Base-by-base conservation (phyloP, 169 alveolate genomes). In the Pseudocohnilembus persalinus region DNA sequence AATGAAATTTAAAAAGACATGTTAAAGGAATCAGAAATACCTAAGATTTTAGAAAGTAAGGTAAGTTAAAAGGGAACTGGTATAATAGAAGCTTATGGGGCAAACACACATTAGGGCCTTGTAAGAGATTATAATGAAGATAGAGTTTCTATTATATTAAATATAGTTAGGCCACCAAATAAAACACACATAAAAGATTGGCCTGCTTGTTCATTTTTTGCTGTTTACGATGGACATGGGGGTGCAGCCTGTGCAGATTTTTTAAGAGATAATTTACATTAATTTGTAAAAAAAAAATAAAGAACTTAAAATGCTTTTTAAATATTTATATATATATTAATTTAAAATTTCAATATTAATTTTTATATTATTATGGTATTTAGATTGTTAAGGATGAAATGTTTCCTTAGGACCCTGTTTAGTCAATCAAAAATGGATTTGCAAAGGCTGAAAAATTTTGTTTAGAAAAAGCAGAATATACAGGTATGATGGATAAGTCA, bases 151-250 rank as follows among this genome's bases (percentile, higher is more conserved):
- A 90, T 93, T 26, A 88, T 90, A 35, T 81, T 90, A 30, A 93
- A 91, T 84, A 84, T 93, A 68, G 88, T 76, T 72, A 93, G 88
- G 76, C 96, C 94, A n/a, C 73, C 81, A 63, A 76, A 81, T 84
- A 83, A 89, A 79, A 72, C 35, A 49, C 73, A 88, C 28, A 74
- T 63, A 64, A 88, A 90, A 32, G 27, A 81, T 28, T 94, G 97
- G 96, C 96, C 97, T 27, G 85, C 85, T 33, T 92, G 94, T 74
- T 94, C 95, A 1, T 95, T 93, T 84, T 97, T 97, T 85, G 99
- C 96, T 1, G 96, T 97, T 65, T 97, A 92, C 88, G 99, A 97
- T 90, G 99, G 99, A 0, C 99, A 97, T 88, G 98, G 99, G 64
- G 99, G 99, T 34, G 83, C 88, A 32, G 92, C 94, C 0, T 96